phyloP scores from a whole-genome alignment of 768 basidiomycete genomes.

The Termitomyces sp. region DNA sequence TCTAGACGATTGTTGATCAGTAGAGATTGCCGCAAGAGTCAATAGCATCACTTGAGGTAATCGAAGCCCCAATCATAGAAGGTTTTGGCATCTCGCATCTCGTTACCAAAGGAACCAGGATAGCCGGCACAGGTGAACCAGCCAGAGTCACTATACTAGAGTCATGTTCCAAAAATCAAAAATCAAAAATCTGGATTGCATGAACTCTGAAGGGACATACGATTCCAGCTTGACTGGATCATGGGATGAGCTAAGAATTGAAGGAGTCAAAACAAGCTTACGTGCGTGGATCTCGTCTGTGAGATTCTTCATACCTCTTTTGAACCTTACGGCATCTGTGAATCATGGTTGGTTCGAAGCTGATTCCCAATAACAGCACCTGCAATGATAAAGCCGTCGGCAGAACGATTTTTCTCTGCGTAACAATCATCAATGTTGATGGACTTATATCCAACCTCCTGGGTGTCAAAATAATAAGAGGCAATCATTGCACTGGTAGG shows the following conservation, averaged over 20 bases:
- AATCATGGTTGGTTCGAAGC: not conserved
- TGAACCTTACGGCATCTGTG: constrained; percentile 47
- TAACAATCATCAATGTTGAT: constrained; percentile 68
- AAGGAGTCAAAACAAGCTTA: constrained; percentile 18
- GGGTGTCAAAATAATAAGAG: not conserved
- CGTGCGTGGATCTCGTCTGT: constrained; percentile 51
- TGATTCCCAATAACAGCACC: constrained; percentile 25
- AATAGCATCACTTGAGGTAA: constrained; percentile 48
- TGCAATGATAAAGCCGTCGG: constrained; percentile 46
- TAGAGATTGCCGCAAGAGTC: not conserved
- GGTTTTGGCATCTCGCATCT: constrained; percentile 47
- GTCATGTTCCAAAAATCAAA: not conserved
- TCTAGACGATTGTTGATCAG: constrained; percentile 13
- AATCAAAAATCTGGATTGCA: not conserved
- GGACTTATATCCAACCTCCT: constrained; percentile 56
- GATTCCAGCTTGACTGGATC: constrained; percentile 35
- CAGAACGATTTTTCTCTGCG: constrained; percentile 48
- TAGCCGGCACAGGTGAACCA: constrained; percentile 67
- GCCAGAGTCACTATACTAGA: constrained; percentile 56
- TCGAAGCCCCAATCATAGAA: constrained; percentile 68
- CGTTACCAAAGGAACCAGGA: constrained; percentile 61
- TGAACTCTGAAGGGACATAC: constrained; percentile 18
- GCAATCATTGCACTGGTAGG: not conserved
- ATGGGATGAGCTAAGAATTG: not conserved
- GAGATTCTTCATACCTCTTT: constrained; percentile 50